Percentiles rank a stretch among this genome's conserved stretches.
Conservation (phyloP, 371 early-diverging fungal genomes). For the Blakeslea trispora region DNA sequence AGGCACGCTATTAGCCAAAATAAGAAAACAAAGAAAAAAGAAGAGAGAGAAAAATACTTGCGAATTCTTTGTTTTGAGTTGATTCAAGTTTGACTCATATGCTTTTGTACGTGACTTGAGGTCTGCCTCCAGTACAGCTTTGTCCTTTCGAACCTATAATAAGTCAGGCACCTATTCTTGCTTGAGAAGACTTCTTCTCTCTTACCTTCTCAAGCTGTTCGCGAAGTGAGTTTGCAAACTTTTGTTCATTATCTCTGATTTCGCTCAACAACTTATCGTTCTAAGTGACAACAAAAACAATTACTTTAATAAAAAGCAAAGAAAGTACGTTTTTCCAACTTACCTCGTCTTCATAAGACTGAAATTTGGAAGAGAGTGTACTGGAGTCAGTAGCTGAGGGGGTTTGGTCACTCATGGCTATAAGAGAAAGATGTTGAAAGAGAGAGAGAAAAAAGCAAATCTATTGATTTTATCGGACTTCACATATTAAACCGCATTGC, state of each 20-base stretch:
- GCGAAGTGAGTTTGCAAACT: slow-evolving; percentile 42
- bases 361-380: neutral
- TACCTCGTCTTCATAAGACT: neutral
- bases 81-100: slow-evolving; percentile 37
- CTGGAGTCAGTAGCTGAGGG: neutral
- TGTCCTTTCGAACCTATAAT: slow-evolving; percentile 48
- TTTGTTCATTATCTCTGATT: slow-evolving; percentile 34
- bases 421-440: neutral
- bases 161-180: neutral
- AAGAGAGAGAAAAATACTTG: slow-evolving; percentile 18
- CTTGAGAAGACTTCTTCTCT: neutral
- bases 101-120: slow-evolving; percentile 44
- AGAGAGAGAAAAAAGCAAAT: neutral
- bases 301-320: no score
- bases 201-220: slow-evolving; percentile 50
- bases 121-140: slow-evolving; percentile 47
- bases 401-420: neutral
- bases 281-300: neutral
- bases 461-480: neutral
- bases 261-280: slow-evolving; percentile 16
- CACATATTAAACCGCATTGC: no score
- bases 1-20: neutral
- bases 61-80: slow-evolving; percentile 32
- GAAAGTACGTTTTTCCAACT: neutral
- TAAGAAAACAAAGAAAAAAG: slow-evolving; percentile 2